Base-by-base conservation (phyloP, 2,329 filamentous ascomycete genomes). In the Ophiostoma ips region DNA sequence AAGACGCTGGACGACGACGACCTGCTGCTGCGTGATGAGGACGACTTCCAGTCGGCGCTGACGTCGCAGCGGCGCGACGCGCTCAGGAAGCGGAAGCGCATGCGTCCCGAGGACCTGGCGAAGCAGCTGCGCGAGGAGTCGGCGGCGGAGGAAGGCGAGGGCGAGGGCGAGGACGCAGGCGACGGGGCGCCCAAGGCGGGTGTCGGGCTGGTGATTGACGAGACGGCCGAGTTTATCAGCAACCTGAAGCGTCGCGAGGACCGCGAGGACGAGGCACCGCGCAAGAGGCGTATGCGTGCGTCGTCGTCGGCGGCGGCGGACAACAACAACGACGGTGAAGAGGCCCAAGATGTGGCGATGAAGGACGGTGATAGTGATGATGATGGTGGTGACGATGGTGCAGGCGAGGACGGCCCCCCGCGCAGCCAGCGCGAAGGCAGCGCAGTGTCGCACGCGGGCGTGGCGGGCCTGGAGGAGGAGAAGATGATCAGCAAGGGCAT, bases 201-300 rank as follows among this genome's bases (percentile, higher is more conserved):
- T 28, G 24, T 67, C 30, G 90, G 88, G 1, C 71, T 98, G 2
- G 77, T 95, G n/a, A 89, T 98, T 51, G 90, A 95, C 53, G 92
- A 95, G 62, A 95, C 90, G 1, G 88, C 88, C 0, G 89, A 95
- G 59, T 98, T 98, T 59, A 84, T 98, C 30, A 84, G 88, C 24
- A 87, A 87, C 50, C 67, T 98, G 50, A 84, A 83, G 61, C 84
- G 83, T 52, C 78, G 82, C 13, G 75, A 71, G 18, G 71, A 73
- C 8, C 68, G 73, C 3, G 72, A 77, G 50, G 70, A 72, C 13
- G 46, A 48, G 12, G 24, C 33, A 19, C 31, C 31, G 7, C 45
- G 31, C 18, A 35, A 35, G 74, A 61, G 68, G 84, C 64, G 66
- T 0, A 31, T 36, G 18, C 31, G 45, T 9, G 41, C 28, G n/a